Percentiles rank a stretch among this genome's conserved stretches.
Conservation (phyloP, 257 asterid genomes). For the Solanum chiquidenum region DNA sequence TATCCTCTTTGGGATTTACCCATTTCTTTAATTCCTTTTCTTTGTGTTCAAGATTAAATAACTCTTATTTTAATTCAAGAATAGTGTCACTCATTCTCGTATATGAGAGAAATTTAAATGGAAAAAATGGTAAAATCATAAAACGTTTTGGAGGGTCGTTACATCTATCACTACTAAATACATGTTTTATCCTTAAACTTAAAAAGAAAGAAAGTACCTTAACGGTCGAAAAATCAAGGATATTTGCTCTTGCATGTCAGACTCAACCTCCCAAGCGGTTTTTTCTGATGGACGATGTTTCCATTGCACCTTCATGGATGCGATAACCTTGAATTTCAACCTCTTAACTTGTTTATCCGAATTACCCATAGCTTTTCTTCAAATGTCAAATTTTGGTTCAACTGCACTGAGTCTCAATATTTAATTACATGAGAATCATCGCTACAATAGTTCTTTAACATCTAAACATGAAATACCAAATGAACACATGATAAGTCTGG, state of each 20-base stretch:
- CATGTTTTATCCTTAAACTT: background rate
- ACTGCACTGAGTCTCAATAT: background rate
- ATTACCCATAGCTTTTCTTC: background rate
- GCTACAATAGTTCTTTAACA: background rate
- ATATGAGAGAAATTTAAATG: too few relatives aligned
- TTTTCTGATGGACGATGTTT: background rate
- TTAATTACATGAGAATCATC: background rate
- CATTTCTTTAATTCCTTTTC: too few relatives aligned
- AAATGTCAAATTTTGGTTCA: background rate
- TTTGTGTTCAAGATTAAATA: too few relatives aligned
- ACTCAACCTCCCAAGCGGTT: background rate
- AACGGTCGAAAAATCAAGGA: background rate
- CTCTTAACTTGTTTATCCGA: background rate
- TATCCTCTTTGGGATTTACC: too few relatives aligned
- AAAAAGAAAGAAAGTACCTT: too few relatives aligned
- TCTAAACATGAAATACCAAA: too few relatives aligned
- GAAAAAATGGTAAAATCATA: too few relatives aligned
- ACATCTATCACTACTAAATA: background rate
- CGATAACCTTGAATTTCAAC: rapidly evolving
- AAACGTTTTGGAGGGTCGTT: background rate
- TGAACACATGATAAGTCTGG: background rate
- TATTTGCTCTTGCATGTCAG: background rate
- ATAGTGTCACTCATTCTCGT: too few relatives aligned
- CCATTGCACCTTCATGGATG: background rate
- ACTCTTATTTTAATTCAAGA: too few relatives aligned